Percentiles rank a stretch among this genome's conserved stretches.
Evolutionary conservation across 2,329 filamentous ascomycete species (phyloP).

Genomic region (Byssochlamys sp.): DNA sequence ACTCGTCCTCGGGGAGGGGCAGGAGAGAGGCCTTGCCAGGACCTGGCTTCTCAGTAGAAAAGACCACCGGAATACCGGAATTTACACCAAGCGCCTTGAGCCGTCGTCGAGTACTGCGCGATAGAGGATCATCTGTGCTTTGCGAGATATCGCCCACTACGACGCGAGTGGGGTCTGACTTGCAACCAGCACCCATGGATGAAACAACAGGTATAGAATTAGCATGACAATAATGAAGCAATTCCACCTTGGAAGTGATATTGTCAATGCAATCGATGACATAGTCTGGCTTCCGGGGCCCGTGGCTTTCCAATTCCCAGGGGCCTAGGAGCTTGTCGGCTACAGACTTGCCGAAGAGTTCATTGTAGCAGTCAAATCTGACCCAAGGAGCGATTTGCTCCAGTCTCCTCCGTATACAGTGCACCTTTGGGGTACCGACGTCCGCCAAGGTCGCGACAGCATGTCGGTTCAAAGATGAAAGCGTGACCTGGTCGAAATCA

Average conservation of each 20-base stretch:
- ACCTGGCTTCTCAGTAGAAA: constrained; percentile 79
- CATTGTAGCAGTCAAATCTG: constrained; percentile 72
- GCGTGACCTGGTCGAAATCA: constrained; percentile 94
- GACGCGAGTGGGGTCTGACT: constrained; percentile 74
- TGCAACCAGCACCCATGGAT: constrained; percentile 92
- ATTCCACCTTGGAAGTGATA: constrained; percentile 87
- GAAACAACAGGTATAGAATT: constrained; percentile 74
- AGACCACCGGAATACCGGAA: constrained; percentile 81
- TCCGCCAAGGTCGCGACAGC: constrained; percentile 88
- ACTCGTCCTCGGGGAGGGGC: constrained; percentile 79
- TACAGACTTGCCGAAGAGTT: constrained; percentile 64
- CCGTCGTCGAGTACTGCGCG: constrained; percentile 68
- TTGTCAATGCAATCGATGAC: constrained; percentile 98
- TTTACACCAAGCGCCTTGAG: constrained; percentile 68
- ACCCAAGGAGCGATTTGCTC: constrained; percentile 88
- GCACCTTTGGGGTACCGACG: constrained; percentile 85
- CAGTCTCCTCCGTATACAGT: constrained; percentile 67
- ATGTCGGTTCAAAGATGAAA: constrained; percentile 91
- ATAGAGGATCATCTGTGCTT: constrained; percentile 80
- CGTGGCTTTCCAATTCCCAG: constrained; percentile 44
- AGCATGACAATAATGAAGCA: constrained; percentile 78
- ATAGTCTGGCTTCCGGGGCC: constrained; percentile 58
- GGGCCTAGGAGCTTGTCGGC: constrained; percentile 59
- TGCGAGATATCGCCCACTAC: constrained; percentile 83
- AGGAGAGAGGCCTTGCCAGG: constrained; percentile 85